A percentile compares a stretch with the other conserved stretches of the same genome.
phyloP scores from a whole-genome alignment of 1,139 yeast genomes.

The Sugiyamaella xylanicola region DNA sequence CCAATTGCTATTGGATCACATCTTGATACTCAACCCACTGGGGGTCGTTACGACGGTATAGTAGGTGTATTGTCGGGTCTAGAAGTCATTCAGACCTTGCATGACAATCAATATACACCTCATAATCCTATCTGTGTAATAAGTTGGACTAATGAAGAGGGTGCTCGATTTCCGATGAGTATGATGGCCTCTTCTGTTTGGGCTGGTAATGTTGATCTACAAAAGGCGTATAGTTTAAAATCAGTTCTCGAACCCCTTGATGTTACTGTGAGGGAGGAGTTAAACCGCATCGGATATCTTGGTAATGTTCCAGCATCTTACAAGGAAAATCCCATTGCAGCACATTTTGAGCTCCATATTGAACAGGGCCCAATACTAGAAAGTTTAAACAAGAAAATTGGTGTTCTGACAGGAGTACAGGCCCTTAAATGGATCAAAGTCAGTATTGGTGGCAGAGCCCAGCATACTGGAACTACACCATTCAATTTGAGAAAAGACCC shows the following conservation, averaged over 20 bases:
- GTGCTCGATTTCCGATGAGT: slow-evolving; percentile 70
- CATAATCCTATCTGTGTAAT: slow-evolving; percentile 65
- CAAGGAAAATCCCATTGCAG: slow-evolving; percentile 57
- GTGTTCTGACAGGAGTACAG: slow-evolving; percentile 68
- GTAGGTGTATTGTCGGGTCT: slow-evolving; percentile 68
- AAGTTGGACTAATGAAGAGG: slow-evolving; percentile 79
- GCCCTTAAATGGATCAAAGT: slow-evolving; percentile 64
- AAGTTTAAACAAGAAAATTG: slow-evolving; percentile 55
- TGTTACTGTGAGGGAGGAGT: slow-evolving; percentile 53
- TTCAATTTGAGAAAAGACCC: slow-evolving; percentile 63
- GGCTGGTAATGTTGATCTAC: slow-evolving; percentile 54
- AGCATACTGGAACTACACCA: slow-evolving; percentile 78
- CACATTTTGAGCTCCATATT: slow-evolving; percentile 73
- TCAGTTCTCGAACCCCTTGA: slow-evolving; percentile 54
- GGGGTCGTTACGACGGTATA: slow-evolving; percentile 75
- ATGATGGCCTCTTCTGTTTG: slow-evolving; percentile 68
- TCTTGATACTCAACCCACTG: slow-evolving; percentile 75
- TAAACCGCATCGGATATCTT: slow-evolving; percentile 62
- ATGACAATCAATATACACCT: slow-evolving; percentile 58
- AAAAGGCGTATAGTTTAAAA: slow-evolving; percentile 52
- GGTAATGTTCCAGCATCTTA: slow-evolving; percentile 55
- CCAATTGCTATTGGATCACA: slow-evolving; percentile 76
- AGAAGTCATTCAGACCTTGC: slow-evolving; percentile 64
- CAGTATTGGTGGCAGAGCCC: slow-evolving; percentile 59
- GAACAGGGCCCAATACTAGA: slow-evolving; percentile 77